Conservation (phyloP, 371 early-diverging fungal species). For the Lichtheimia ornata region DNA sequence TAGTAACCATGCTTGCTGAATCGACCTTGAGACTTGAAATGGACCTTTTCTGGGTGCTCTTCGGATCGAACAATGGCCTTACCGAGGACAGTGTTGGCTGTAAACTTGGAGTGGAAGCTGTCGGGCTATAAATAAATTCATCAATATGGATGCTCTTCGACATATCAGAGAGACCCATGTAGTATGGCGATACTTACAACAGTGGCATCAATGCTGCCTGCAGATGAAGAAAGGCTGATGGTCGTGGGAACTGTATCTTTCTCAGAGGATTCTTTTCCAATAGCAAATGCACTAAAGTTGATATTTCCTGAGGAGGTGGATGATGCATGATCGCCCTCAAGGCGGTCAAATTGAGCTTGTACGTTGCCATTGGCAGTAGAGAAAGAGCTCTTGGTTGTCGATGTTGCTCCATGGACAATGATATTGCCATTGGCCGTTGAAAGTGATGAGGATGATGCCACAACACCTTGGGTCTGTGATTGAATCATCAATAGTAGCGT, state of each 20-base stretch:
- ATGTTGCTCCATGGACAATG: background rate
- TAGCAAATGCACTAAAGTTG: background rate
- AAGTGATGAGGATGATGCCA: background rate
- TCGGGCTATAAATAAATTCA: background rate
- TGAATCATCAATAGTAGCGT: too few relatives aligned
- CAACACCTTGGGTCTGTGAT: background rate
- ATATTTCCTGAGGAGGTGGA: background rate
- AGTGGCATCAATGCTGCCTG: background rate
- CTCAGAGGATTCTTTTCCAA: background rate
- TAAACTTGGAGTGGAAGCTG: background rate
- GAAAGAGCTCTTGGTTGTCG: background rate
- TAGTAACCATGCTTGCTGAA: background rate
- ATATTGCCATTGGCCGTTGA: background rate
- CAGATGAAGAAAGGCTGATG: too few relatives aligned
- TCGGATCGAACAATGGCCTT: background rate
- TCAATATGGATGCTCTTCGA: background rate
- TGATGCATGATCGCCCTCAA: background rate
- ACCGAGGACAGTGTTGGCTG: background rate
- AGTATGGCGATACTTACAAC: background rate
- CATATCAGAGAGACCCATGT: background rate
- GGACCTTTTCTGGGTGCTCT: slow-evolving; percentile 2
- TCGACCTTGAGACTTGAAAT: background rate
- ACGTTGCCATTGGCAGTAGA: slow-evolving; percentile 1
- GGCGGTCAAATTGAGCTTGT: background rate
- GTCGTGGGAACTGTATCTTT: too few relatives aligned